These are phyloP conservation scores for Phytophthora pinifolia DNA, from an alignment of 352 stramenopile species.

Conservation along the genomic window DNA sequence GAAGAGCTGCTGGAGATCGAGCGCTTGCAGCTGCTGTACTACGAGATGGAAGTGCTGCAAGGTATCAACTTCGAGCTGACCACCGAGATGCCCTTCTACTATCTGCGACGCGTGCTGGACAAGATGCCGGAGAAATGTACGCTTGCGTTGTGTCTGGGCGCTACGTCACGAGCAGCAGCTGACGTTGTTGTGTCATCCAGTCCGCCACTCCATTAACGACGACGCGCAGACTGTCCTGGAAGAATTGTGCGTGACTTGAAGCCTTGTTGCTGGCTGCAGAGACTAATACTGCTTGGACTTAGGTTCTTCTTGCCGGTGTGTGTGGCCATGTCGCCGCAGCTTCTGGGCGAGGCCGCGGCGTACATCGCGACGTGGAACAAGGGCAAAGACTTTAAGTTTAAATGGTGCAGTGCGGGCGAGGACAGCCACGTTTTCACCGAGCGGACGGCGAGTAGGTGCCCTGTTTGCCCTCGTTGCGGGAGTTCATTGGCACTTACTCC, in stretches of 20 bases:
- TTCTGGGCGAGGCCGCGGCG: conserved; percentile 70
- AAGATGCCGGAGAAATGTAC: conserved; percentile 79
- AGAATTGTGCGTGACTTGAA: conserved; percentile 51
- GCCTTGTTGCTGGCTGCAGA: neutral
- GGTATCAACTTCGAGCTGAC: conserved; percentile 83
- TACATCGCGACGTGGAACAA: conserved; percentile 79
- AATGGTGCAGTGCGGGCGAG: conserved; percentile 60
- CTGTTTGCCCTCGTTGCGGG: neutral
- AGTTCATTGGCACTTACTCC: neutral
- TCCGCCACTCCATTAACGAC: conserved; percentile 47
- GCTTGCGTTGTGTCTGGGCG: neutral
- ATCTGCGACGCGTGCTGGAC: conserved; percentile 56
- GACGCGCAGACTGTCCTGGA: conserved; percentile 59
- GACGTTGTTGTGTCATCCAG: conserved; percentile 25
- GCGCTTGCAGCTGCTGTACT: conserved; percentile 81
- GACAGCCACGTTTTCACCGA: conserved; percentile 63
- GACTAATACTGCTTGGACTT: conserved; percentile 3
- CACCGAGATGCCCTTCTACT: conserved; percentile 76
- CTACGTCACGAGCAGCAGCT: conserved; percentile 1
- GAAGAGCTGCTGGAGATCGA: conserved; percentile 88
- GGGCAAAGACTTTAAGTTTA: conserved; percentile 78
- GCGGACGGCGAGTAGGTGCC: conserved; percentile 63
- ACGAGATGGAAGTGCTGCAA: conserved; percentile 84
- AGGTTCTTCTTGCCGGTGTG: conserved; percentile 76
- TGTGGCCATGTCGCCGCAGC: conserved; percentile 46